Conservation (phyloP, 345 rosid genomes). For the Pistacia atlantica region DNA sequence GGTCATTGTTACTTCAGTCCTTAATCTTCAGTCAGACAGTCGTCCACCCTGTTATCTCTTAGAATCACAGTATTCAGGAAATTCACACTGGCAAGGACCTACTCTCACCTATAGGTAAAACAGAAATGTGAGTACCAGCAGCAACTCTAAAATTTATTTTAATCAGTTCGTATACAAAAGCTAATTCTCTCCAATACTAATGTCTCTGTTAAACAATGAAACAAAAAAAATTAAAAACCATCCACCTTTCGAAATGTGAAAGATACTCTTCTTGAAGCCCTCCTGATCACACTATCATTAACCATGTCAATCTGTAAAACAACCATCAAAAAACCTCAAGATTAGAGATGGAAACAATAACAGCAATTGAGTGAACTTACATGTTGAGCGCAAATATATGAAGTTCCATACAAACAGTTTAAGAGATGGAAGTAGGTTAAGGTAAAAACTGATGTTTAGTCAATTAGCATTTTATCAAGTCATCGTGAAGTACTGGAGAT, state of each 20-base stretch:
- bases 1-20: background rate
- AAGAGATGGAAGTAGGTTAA: background rate
- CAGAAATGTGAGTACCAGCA: too few species aligned
- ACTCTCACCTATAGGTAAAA: conserved; percentile 59
- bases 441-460: too few species aligned
- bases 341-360: background rate
- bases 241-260: conserved; percentile 90
- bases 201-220: background rate
- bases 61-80: conserved; percentile 79
- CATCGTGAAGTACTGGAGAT: too few species aligned
- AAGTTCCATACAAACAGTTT: background rate
- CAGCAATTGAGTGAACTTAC: background rate
- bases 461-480: too few species aligned
- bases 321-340: conserved; percentile 6
- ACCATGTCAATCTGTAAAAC: conserved; percentile 75
- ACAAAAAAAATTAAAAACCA: background rate
- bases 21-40: background rate
- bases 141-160: too few species aligned
- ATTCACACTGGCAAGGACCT: conserved; percentile 73
- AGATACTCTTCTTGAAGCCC: conserved; percentile 82
- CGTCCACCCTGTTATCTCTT: conserved; percentile 24
- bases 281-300: conserved; percentile 59
- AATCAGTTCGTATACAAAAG: too few species aligned
- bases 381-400: background rate
- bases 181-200: background rate